Evolutionary conservation across 1,284 basidiomycete genomes (phyloP).

Genomic region (Austroboletus novae-zelandiae): DNA sequence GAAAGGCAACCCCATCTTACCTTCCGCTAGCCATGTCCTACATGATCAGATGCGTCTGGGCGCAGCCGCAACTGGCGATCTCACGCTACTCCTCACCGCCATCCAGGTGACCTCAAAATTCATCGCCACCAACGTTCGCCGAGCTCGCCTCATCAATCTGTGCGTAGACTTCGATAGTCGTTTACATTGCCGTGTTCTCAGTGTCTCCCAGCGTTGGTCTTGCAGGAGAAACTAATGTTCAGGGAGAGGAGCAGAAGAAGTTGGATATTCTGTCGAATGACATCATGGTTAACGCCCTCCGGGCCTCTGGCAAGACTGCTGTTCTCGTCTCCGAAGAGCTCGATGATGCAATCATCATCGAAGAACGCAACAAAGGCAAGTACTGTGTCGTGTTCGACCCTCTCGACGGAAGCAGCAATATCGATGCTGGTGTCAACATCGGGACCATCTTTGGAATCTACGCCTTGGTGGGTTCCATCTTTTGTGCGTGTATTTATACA

Average conservation of each 20-base stretch:
- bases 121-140: conserved; percentile 97
- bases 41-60: conserved; percentile 81
- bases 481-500: neutral
- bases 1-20: conserved; percentile 6
- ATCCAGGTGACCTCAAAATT: conserved; percentile 97
- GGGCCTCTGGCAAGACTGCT: conserved; percentile 92
- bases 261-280: conserved; percentile 97
- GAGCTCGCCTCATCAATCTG: conserved; percentile 97
- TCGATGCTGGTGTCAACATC: conserved; percentile 99
- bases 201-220: conserved; percentile 72
- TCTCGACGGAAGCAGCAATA: conserved; percentile 97
- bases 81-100: conserved; percentile 91
- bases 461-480: conserved; percentile 63
- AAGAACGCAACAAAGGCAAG: conserved; percentile 73
- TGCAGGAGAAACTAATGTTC: conserved; percentile 94
- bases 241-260: conserved; percentile 99
- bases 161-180: conserved; percentile 41
- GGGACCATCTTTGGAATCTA: conserved; percentile 99
- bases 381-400: conserved; percentile 99
- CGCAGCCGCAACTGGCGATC: conserved; percentile 82
- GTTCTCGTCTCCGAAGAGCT: conserved; percentile 97
- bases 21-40: conserved; percentile 71
- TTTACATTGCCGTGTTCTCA: conserved; percentile 1
- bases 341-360: conserved; percentile 90
- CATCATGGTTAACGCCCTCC: conserved; percentile 97